These are phyloP conservation scores for Brettanomyces naardenensis DNA, from an alignment of 805 yeast genomes.

Conservation along the genomic window DNA sequence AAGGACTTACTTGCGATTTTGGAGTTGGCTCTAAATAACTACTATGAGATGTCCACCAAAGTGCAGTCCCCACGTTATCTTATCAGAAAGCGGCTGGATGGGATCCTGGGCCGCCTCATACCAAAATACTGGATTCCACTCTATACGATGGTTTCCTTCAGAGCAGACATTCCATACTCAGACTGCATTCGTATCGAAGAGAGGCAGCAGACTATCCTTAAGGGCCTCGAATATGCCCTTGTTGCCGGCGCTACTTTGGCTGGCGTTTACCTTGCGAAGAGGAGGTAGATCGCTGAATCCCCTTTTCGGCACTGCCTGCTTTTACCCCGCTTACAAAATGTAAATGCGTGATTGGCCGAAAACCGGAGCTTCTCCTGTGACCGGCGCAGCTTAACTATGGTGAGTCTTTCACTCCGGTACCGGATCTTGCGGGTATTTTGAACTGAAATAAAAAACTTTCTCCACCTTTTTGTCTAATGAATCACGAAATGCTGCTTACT, in stretches of 20 bases:
- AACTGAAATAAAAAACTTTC: too few relatives aligned
- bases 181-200: conserved; percentile 49
- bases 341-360: not conserved
- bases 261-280: not conserved
- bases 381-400: not conserved
- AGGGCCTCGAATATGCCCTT: conserved; percentile 13
- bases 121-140: conserved; percentile 74
- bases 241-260: not conserved
- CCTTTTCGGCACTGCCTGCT: too few relatives aligned
- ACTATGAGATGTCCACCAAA: conserved; percentile 78
- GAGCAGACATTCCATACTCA: conserved; percentile 74
- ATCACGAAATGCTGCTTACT: too few relatives aligned
- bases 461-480: too few relatives aligned
- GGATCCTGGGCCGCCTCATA: conserved; percentile 46
- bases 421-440: not conserved
- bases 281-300: too few relatives aligned
- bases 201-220: conserved; percentile 48
- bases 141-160: conserved; percentile 87
- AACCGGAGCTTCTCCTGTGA: not conserved
- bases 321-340: too few relatives aligned
- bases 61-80: conserved; percentile 57
- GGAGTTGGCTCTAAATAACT: conserved; percentile 72
- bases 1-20: conserved; percentile 69
- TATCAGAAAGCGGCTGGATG: conserved; percentile 62
- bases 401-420: not conserved